Percentiles rank a stretch among this genome's conserved stretches.
These are phyloP conservation scores for Termitomyces sp. DNA, from an alignment of 1,284 basidiomycete genomes.

Conservation along the genomic window DNA sequence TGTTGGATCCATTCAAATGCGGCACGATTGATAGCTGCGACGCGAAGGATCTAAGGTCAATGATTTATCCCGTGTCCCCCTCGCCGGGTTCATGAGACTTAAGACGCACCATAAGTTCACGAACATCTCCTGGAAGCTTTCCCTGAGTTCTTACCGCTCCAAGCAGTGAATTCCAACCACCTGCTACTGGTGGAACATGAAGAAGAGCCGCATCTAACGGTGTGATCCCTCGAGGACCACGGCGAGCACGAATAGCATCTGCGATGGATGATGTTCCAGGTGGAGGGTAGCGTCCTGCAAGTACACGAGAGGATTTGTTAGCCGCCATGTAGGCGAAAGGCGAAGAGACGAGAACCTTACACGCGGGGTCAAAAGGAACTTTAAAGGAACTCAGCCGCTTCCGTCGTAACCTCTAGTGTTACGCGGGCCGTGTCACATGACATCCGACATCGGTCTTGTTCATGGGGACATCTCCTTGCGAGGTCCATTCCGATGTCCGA, in stretches of 20 bases:
- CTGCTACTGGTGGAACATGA: constrained; percentile 43
- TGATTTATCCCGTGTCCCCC: background rate
- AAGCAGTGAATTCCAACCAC: constrained; percentile 47
- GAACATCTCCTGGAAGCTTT: constrained; percentile 40
- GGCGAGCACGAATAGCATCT: constrained; percentile 40
- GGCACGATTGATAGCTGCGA: constrained; percentile 47
- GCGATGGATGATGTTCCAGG: constrained; percentile 36
- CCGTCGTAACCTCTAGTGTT: background rate
- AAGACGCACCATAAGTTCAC: constrained; percentile 44
- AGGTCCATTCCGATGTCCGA: too few species aligned
- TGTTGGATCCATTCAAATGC: constrained; percentile 58
- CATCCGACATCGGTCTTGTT: too few species aligned
- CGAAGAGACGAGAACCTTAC: background rate
- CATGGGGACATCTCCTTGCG: too few species aligned
- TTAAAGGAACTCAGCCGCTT: constrained; percentile 2
- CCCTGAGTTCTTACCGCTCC: constrained; percentile 45
- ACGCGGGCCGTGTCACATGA: too few species aligned
- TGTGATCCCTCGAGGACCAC: constrained; percentile 40
- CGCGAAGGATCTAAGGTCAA: constrained; percentile 40
- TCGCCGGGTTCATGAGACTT: background rate
- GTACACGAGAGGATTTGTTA: constrained; percentile 28
- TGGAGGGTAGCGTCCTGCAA: constrained; percentile 38
- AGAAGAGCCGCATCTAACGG: constrained; percentile 42
- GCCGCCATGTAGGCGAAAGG: constrained; percentile 2
- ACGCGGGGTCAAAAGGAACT: background rate